phyloP scores from a whole-genome alignment of 441 rosid species.

The Adansonia rubrostipa region DNA sequence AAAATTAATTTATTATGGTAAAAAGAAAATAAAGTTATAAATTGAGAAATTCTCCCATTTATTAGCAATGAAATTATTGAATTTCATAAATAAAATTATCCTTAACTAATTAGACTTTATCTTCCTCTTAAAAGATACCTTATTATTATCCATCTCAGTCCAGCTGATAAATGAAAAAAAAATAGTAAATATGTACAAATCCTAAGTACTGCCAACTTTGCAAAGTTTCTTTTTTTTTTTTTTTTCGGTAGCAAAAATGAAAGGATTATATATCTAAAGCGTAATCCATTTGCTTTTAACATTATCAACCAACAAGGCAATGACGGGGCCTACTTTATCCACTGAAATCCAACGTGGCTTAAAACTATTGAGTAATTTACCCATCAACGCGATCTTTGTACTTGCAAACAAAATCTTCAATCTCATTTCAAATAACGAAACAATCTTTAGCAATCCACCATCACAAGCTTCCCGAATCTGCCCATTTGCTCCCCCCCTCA shows the following conservation, averaged over 20 bases:
- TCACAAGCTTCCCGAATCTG: neutral
- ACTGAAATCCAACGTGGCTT: slow-evolving; percentile 46
- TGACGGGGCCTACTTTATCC: slow-evolving; percentile 52
- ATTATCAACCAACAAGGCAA: neutral
- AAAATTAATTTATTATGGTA: too few relatives aligned
- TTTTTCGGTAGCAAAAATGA: neutral
- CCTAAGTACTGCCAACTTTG: neutral
- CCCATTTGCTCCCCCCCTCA: slow-evolving; percentile 8
- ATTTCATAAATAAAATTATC: too few relatives aligned
- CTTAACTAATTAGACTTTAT: too few relatives aligned
- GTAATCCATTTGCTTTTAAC: neutral
- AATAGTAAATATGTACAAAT: too few relatives aligned
- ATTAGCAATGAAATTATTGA: too few relatives aligned
- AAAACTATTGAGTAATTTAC: slow-evolving; percentile 37
- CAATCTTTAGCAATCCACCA: slow-evolving; percentile 17
- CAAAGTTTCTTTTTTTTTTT: neutral
- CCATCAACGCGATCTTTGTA: slow-evolving; percentile 24
- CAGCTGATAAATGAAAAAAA: too few relatives aligned
- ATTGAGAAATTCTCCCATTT: too few relatives aligned
- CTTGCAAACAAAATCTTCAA: slow-evolving; percentile 40
- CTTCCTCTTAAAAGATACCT: too few relatives aligned
- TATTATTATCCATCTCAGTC: too few relatives aligned
- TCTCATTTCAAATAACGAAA: slow-evolving; percentile 13
- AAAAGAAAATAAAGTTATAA: too few relatives aligned
- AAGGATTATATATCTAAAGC: neutral